Evolutionary conservation across 768 basidiomycete genomes (phyloP).

Genomic region (Lactarius sp.): DNA sequence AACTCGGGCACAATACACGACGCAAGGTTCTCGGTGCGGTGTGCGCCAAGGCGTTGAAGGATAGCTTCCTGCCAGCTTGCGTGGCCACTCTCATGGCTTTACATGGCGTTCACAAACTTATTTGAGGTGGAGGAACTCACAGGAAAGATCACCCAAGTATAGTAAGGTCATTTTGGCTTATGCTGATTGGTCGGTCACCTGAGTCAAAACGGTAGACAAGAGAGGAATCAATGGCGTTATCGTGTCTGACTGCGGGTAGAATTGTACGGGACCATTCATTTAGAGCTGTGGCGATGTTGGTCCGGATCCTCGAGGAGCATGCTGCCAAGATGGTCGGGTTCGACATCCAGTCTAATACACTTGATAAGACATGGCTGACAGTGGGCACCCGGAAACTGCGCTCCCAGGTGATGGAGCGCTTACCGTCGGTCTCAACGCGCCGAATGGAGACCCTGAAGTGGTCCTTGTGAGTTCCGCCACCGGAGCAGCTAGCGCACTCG

Average conservation of each 20-base stretch:
- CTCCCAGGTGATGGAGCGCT: conserved; percentile 27
- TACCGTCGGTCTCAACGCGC: conserved; percentile 23
- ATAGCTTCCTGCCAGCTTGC: conserved; percentile 86
- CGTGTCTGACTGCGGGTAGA: conserved; percentile 39
- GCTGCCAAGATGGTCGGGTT: conserved; percentile 76
- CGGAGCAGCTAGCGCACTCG: conserved; percentile 86
- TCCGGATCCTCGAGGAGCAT: conserved; percentile 76
- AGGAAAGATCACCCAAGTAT: conserved; percentile 55
- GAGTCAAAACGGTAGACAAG: conserved; percentile 58
- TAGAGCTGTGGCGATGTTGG: conserved; percentile 84
- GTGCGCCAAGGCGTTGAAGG: conserved; percentile 84
- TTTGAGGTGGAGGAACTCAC: conserved; percentile 88
- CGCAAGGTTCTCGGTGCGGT: conserved; percentile 97
- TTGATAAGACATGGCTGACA: neutral
- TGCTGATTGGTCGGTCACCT: too few species aligned
- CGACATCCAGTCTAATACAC: conserved; percentile 8
- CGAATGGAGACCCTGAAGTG: conserved; percentile 31
- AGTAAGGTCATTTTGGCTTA: too few species aligned
- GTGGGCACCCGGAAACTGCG: conserved; percentile 52
- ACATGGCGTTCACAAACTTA: conserved; percentile 90
- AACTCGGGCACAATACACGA: conserved; percentile 78
- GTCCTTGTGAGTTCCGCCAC: conserved; percentile 80
- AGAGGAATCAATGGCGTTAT: conserved; percentile 45
- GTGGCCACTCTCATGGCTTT: conserved; percentile 91
- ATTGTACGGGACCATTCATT: conserved; percentile 94